Evolutionary conservation across 345 rosid species (phyloP), one percentile per base, ranked within the genome.

Genomic region (Aurinia saxatilis): DNA sequence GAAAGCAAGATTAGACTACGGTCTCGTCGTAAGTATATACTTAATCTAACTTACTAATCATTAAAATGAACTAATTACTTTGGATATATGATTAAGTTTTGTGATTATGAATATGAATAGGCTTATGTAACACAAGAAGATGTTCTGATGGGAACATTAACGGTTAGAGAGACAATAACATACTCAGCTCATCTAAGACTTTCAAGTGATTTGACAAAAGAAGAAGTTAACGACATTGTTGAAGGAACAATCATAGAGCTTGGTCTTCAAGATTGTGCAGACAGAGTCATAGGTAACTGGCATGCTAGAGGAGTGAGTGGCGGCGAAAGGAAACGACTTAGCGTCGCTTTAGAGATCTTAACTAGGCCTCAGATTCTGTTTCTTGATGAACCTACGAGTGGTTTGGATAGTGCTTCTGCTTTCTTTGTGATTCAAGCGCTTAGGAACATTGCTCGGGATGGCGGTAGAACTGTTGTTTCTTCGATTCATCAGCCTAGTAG

Each of bases 401-500:
- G 98, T 49, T 76, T 92, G 75, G 98, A 92, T 69, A 79, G 96
- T 8, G 88, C 98, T 17, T 91, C 93, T 8, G 98, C 96, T 8
- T 73, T 84, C 68, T 72, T 91, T 75, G 76, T 92, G 80, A 80
- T 92, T 39, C 66, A 77, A 62, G 79, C 85, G 2, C 67, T 92
- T 63, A 76, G 75, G 6, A 70, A 78, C 11, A 69, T 92, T 34
- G 91, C 96, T 10, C 73, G 78, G 52, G 76, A 66, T 35, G 81
- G 81, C 29, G 91, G 91, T 37, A 86, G 82, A 71, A 85, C 96
- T 17, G 72, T 92, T 1, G 82, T 91, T 30, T 76, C 87, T 3
- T 91, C 98, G 33, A 76, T 91, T 74, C 98, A 91, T 68, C 98
- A 91, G 62, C 98, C 98, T 23, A 88, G 96, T 6, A 91, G 98